Base-by-base conservation (phyloP, 2,329 filamentous ascomycete genomes). In the Neoarthrinium moseri region DNA sequence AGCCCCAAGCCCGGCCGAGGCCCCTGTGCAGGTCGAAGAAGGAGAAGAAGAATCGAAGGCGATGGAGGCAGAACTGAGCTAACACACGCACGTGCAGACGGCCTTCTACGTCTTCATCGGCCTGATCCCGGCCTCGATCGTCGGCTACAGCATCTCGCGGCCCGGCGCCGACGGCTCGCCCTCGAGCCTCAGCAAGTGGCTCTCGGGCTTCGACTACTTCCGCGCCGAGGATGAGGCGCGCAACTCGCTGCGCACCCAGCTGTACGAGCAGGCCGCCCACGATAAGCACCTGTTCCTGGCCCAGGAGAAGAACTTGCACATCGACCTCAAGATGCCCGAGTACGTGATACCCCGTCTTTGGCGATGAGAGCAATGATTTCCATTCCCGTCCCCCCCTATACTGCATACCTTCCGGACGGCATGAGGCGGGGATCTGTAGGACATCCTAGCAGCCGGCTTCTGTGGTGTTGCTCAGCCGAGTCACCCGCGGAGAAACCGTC, bases 251-350 rank as follows among this genome's bases (percentile, higher is more conserved):
- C 77, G 77, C 63, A 76, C 74, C 32, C 70, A 71, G 45, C 63
- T 72, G 18, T 57, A 75, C 53, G 73, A 82, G 60, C 77, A 81
- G 67, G 79, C 79, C 35, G 75, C 75, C 34, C 75, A 70, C 59
- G 78, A 83, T 66, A 76, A 73, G 58, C 75, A 80, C 54, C 68
- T 83, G 42, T 73, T 82, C 54, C 62, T 71, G 55, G 68, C 74
- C 55, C 66, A 63, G 44, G 63, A 66, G 55, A 70, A 69, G 60
- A 71, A 70, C 61, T 60, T 58, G 52, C 70, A 70, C 53, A 65
- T 78, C 54, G 77, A 82, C 51, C 69, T 82, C 53, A 71, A 73
- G 54, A 80, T 66, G 52, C 79, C 79, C 35, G 80, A 83, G 80
- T 83, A 72, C 51, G 78, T 75, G 45, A 24, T 18, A 26, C 23